These are phyloP conservation scores for Colletotrichum graminicola DNA, from an alignment of 2,329 filamentous ascomycete genomes.

Conservation along the genomic window DNA sequence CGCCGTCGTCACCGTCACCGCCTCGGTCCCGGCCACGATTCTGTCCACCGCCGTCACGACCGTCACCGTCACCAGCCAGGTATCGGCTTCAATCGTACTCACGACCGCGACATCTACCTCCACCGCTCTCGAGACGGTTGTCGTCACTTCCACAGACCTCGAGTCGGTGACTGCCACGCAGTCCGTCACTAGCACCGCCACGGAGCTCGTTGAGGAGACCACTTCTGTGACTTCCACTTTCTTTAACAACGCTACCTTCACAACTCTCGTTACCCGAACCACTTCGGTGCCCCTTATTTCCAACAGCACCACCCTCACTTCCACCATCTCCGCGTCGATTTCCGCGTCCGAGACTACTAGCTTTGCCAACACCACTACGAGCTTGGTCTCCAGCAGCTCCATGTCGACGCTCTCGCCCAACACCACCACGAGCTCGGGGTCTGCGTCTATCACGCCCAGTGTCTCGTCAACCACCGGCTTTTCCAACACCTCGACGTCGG, in stretches of 20 bases:
- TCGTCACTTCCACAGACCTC: constrained; percentile 22
- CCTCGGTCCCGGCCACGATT: constrained; percentile 37
- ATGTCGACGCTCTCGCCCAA: constrained; percentile 6
- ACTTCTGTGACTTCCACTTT: constrained; percentile 32
- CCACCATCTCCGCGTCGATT: not conserved
- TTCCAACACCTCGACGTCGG: constrained; percentile 12
- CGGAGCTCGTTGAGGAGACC: constrained; percentile 36
- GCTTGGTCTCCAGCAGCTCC: no score
- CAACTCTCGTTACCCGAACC: constrained; percentile 38
- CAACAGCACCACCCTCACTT: constrained; percentile 17
- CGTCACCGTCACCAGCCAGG: constrained; percentile 33
- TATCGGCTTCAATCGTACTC: constrained; percentile 17
- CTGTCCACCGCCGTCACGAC: constrained; percentile 37
- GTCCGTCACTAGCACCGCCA: constrained; percentile 31
- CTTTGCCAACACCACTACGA: constrained; percentile 20
- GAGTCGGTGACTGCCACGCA: constrained; percentile 30
- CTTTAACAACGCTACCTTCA: constrained; percentile 38
- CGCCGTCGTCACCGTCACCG: constrained; percentile 31
- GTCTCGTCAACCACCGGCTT: not conserved
- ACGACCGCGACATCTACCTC: constrained; percentile 5
- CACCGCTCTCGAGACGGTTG: constrained; percentile 19
- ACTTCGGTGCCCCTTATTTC: constrained; percentile 5
- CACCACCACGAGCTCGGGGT: not conserved
- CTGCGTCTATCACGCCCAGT: not conserved
- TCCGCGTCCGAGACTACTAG: constrained; percentile 1